Evolutionary conservation across 2,329 filamentous ascomycete genomes (phyloP).

Genomic region (Pseudonectria buxi): DNA sequence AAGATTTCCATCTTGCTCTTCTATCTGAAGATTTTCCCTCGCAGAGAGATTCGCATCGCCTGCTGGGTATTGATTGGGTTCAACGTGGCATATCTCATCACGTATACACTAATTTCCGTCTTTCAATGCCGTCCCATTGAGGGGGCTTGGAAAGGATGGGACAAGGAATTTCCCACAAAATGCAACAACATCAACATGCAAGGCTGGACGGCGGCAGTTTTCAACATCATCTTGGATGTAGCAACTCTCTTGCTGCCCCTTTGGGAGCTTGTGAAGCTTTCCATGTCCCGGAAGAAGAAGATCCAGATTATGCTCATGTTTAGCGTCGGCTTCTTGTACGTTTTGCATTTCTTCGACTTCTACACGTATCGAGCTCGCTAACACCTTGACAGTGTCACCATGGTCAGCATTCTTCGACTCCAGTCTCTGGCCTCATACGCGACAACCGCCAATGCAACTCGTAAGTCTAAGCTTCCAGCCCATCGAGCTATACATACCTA

Average conservation of each 20-base stretch:
- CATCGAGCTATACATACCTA: not conserved
- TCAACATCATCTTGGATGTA: conserved; percentile 42
- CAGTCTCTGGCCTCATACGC: conserved; percentile 16
- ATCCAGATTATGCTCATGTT: conserved; percentile 37
- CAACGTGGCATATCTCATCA: conserved; percentile 13
- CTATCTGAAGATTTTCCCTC: conserved; percentile 6
- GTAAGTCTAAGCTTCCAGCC: conserved; percentile 1
- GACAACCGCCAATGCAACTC: conserved; percentile 17
- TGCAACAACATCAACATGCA: conserved; percentile 43
- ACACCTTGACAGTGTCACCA: conserved; percentile 10
- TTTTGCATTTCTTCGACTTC: not conserved
- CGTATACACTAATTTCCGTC: conserved; percentile 28
- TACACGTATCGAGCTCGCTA: not conserved
- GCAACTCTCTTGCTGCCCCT: conserved; percentile 40
- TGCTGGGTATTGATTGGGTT: conserved; percentile 11
- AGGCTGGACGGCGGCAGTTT: conserved; percentile 41
- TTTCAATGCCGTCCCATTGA: conserved; percentile 42
- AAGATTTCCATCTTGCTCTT: conserved; percentile 8
- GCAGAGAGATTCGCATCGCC: not conserved
- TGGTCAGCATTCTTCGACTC: conserved; percentile 17
- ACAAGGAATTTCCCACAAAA: conserved; percentile 33
- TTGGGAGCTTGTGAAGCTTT: conserved; percentile 28
- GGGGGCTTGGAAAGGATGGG: conserved; percentile 44
- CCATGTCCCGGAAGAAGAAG: conserved; percentile 35
- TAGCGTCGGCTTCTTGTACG: conserved; percentile 31